Evolutionary conservation across 148 eudicot species (phyloP), one percentile per base, ranked within the genome.

Genomic region (Polygonum maritimum): DNA sequence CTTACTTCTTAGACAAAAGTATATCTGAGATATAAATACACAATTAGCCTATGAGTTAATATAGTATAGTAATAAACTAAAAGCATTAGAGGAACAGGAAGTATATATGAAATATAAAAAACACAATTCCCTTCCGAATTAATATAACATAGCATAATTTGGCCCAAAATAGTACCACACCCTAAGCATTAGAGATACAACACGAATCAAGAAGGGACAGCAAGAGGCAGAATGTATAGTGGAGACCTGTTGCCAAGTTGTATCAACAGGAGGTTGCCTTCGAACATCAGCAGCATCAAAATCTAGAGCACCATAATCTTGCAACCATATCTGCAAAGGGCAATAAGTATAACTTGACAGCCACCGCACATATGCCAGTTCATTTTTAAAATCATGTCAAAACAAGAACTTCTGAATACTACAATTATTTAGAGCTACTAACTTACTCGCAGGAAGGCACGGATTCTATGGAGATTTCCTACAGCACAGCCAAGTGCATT

Each of bases 161-260:
- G 57, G 19, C 57, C n/a, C 57, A 51, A 18, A 51, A 51, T 51
- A 51, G 7, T 51, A 51, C 21, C 16, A 13, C 57, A 51, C 57
- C 57, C 7, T 3, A 16, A 14, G 57, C 21, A 51, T 16, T 51
- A 51, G 57, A 5, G n/a, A 51, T 15, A 57, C n/a, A 39, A 62
- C 16, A 62, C 10, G 11, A 21, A 14, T 16, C 44, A 36, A 67
- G 71, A 67, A 33, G 40, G 16, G 15, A 8, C 9, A 21, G 15
- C 36, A 67, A 19, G 47, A 36, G 57, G 11, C 38, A 36, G 44
- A 67, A 67, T 35, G 38, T 14, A 67, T 36, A 3, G 39, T 75
- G n/a, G 12, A 77, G 18, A 94, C 98, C 98, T 94, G 97, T 80
- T 94, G 98, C 98, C 98, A 94, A 76, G 98, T 94, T 76, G 98